A percentile compares a stretch with the other conserved stretches of the same genome.
These are phyloP conservation scores for Aspergillus incahuasiensis DNA, from an alignment of 495 filamentous ascomycete species.

Conservation along the genomic window DNA sequence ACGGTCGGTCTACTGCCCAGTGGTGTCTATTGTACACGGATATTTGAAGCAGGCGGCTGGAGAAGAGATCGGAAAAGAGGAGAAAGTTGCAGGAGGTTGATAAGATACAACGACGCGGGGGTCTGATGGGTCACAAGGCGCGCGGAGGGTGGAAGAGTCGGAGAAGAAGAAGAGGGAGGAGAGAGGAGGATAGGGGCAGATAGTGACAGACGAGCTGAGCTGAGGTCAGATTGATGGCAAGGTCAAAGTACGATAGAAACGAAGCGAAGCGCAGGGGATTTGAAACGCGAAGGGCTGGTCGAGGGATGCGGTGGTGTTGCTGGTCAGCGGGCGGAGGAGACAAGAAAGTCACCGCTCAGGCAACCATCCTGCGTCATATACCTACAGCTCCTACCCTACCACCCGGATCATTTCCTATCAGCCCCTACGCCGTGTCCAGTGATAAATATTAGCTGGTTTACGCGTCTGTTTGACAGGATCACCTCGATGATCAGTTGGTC, in stretches of 20 bases:
- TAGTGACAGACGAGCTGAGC: constrained; percentile 2
- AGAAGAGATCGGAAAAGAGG: not conserved
- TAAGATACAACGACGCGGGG: constrained; percentile 5
- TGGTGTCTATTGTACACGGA: constrained; percentile 1
- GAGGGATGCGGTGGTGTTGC: constrained; percentile 9
- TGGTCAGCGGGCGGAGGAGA: constrained; percentile 12
- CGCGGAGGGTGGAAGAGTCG: constrained; percentile 2
- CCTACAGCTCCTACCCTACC: not conserved
- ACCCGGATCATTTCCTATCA: not conserved
- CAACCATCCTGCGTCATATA: constrained; percentile 18
- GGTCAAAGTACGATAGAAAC: not conserved
- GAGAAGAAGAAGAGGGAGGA: not conserved
- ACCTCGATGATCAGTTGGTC: too few relatives aligned
- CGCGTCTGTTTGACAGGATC: not conserved
- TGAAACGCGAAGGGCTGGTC: constrained; percentile 2
- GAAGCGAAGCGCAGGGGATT: constrained; percentile 7
- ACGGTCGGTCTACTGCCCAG: not conserved
- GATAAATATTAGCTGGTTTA: not conserved
- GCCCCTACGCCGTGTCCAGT: not conserved
- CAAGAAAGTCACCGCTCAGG: constrained; percentile 9
- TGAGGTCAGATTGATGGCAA: constrained; percentile 1
- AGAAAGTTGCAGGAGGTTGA: not conserved
- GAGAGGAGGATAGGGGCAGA: not conserved
- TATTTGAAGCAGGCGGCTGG: not conserved
- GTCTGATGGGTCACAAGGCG: constrained; percentile 5